A percentile compares a stretch with the other conserved stretches of the same genome.
Conservation (phyloP, 768 basidiomycete species). For the Boletellus ananiceps region DNA sequence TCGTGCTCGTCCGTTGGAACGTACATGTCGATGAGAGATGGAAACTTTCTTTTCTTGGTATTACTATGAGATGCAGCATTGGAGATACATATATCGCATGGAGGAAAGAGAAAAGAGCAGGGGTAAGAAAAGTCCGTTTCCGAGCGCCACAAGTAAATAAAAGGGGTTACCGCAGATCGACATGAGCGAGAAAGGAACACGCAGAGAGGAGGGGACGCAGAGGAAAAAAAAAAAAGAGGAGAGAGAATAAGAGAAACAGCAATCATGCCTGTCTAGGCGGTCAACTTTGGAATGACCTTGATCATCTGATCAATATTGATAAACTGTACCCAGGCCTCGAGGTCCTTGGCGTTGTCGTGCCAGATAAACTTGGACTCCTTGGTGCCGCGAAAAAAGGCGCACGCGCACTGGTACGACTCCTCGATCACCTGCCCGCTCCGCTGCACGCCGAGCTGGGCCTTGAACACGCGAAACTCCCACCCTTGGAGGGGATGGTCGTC, state of each 20-base stretch:
- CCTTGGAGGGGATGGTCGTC: slow-evolving; percentile 68
- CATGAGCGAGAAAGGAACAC: too few relatives aligned
- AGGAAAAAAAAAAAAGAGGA: background rate
- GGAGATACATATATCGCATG: background rate
- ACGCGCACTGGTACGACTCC: slow-evolving; percentile 73
- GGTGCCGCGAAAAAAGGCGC: slow-evolving; percentile 70
- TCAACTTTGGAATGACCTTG: slow-evolving; percentile 71
- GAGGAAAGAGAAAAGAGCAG: background rate
- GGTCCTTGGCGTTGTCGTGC: slow-evolving; percentile 59
- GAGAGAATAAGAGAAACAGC: background rate
- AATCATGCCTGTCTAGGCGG: slow-evolving; percentile 41
- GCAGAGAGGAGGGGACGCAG: too few relatives aligned
- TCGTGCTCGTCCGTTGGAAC: too few relatives aligned
- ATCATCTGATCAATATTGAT: slow-evolving; percentile 79
- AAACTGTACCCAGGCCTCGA: slow-evolving; percentile 81
- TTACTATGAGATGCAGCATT: background rate
- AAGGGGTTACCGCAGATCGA: too few relatives aligned
- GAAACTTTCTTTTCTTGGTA: too few relatives aligned
- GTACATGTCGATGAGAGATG: too few relatives aligned
- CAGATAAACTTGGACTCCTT: slow-evolving; percentile 66
- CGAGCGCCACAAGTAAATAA: background rate
- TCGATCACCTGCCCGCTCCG: slow-evolving; percentile 48
- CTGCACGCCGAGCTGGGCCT: slow-evolving; percentile 64
- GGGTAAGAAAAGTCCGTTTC: background rate
- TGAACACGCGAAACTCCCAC: slow-evolving; percentile 86